Base-by-base conservation (phyloP, 208 protist genomes). In the Leishmania lainsoni region DNA sequence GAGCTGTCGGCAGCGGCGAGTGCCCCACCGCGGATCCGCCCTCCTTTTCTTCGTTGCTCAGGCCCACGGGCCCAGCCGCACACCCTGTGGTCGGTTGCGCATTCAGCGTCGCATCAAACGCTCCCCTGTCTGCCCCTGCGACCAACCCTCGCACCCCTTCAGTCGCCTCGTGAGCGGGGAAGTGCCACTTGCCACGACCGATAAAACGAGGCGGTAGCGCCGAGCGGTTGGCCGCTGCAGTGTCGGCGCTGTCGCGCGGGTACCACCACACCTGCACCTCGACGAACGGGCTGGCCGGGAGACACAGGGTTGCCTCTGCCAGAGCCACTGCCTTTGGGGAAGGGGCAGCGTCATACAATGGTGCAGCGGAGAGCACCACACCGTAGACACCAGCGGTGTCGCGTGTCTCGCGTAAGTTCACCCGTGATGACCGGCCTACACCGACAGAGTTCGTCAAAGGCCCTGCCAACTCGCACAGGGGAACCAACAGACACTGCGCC, bases 201-300 rank as follows among this genome's bases (percentile, higher is more conserved):
- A 85, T 45, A 6, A 85, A 32, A n/a, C 72, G 82, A 51, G 77
- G 73, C n/a, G 82, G 29, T 26, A 10, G 32, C 22, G 26, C 20
- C 51, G 32, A 65, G 20, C 9, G 29, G 58, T 42, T 12, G 66
- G 32, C 59, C 16, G 58, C 48, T 42, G 56, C 42, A 32, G n/a
- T 52, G 17, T 26, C 14, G 3, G 39, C 59, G 49, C 59, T 22
- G 10, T 66, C 16, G 17, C 29, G 51, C 39, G 82, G 77, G 26
- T 79, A 79, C 82, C 82, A 85, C 82, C 82, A 85, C 39, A 85
- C 35, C 65, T 81, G 69, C 29, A 81, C 79, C 48, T 71, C 56
- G 12, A 81, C 39, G 12, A 14, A n/a, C 9, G 59, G 82, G 49
- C 65, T 81, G 14, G 77, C 77, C 9, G 82, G 82, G 26, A 85